Evolutionary conservation across 208 protist species (phyloP).

Genomic region (Leptomonas pyrrhocoris): DNA sequence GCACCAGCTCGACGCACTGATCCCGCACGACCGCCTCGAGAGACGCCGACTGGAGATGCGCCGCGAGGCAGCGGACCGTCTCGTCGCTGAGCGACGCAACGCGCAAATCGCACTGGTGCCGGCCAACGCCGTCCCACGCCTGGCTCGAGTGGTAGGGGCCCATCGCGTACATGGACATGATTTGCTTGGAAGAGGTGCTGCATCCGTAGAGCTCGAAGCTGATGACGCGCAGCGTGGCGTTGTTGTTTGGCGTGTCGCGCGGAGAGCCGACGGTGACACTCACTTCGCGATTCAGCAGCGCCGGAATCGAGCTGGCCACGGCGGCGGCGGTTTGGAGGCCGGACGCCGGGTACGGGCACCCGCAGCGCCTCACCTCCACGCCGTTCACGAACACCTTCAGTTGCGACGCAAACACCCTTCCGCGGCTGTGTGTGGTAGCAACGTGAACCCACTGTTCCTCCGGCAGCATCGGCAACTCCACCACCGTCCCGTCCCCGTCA

Average conservation of each 20-base stretch:
- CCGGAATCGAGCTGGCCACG: constrained; percentile 24
- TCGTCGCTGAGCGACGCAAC: constrained; percentile 36
- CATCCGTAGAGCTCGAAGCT: constrained; percentile 58
- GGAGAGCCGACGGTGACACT: constrained; percentile 47
- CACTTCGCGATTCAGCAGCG: constrained; percentile 31
- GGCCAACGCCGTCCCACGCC: constrained; percentile 30
- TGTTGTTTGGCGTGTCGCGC: constrained; percentile 19
- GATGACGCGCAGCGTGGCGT: constrained; percentile 38
- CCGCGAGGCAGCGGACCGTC: constrained; percentile 36
- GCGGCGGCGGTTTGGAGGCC: constrained; percentile 31
- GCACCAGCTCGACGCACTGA: constrained; percentile 21
- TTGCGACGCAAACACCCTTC: constrained; percentile 41
- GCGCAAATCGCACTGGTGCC: constrained; percentile 35
- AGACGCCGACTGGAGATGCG: constrained; percentile 16
- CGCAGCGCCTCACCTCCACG: constrained; percentile 31
- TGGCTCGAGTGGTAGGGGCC: constrained; percentile 30
- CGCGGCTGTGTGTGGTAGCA: constrained; percentile 38
- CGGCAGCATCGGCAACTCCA: constrained; percentile 59
- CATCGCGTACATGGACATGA: constrained; percentile 47
- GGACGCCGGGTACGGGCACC: constrained; percentile 38
- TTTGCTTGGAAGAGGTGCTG: constrained; percentile 32
- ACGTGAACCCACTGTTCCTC: constrained; percentile 58
- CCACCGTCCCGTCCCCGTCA: constrained; percentile 23
- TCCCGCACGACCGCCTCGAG: constrained; percentile 28
- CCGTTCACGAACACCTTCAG: constrained; percentile 54